Evolutionary conservation across 2,329 filamentous ascomycete species (phyloP), one percentile per base, ranked within the genome.

Genomic region (Colletotrichum simmondsii): DNA sequence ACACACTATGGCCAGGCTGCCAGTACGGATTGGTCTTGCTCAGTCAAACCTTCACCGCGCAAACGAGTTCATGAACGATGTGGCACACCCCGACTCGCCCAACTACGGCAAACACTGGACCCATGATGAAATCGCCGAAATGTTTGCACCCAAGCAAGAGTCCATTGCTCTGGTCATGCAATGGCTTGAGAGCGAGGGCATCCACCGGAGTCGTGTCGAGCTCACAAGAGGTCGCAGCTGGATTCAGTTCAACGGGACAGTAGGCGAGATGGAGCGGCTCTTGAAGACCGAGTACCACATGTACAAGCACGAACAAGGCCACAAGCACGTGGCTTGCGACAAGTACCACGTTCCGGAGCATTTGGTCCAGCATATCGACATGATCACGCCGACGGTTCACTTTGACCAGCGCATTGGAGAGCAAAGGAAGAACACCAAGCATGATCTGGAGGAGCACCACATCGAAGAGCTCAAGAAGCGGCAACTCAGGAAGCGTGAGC

Each of bases 131-230:
- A 78, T 88, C 2, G 79, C 82, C 10, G 80, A 84, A 12, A 84
- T 81, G 63, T 88, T 87, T 78, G 81, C 85, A 10, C 83, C 84
- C 0, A 76, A 75, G 16, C 75, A 80, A 7, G 85, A 88, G 54
- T 81, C 87, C 5, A 84, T 91, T 3, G 81, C 85, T 19, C 80
- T 85, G 1, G 87, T 91, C 35, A 85, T 85, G 76, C 76, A 82
- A 10, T 92, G 90, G 90, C 83, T 92, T n/a, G 78, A 83, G 24
- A 78, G 80, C 5, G 84, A 86, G 26, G 90, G 90, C 7, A 88
- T 92, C 56, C 77, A 83, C 22, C 77, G 79, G 2, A 81, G 82
- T 3, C 84, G 87, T 5, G 83, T 91, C 56, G 81, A 80, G 53
- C 84, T 89, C 56, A 88, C 88, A 0, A 82, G 84, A 54, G 86